A percentile compares a stretch with the other conserved stretches of the same genome.
These are phyloP conservation scores for Vitis cinerea DNA, from an alignment of 164 flowering plant genomes.

Conservation along the genomic window DNA sequence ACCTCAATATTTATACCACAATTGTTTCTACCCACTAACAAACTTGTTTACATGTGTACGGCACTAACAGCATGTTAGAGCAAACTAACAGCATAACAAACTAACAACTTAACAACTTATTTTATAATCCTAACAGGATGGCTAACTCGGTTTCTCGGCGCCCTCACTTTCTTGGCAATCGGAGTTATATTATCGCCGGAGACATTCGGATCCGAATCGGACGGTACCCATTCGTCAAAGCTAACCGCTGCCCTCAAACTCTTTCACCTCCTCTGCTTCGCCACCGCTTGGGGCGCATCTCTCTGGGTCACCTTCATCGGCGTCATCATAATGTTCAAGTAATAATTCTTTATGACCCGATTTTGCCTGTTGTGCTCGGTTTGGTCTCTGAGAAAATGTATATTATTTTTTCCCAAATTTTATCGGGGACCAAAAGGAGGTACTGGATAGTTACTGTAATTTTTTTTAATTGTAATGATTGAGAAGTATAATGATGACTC, in stretches of 20 bases:
- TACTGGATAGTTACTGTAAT: too few species aligned
- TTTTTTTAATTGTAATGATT: not conserved
- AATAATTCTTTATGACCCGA: slow-evolving; percentile 4
- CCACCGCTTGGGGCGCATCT: slow-evolving; percentile 91
- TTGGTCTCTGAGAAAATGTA: slow-evolving; percentile 1
- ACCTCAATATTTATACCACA: too few species aligned
- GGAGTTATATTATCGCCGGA: slow-evolving; percentile 92
- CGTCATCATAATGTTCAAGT: slow-evolving; percentile 99
- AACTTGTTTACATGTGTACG: too few species aligned
- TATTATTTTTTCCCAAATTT: too few species aligned
- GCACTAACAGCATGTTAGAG: too few species aligned
- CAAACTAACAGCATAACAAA: too few species aligned
- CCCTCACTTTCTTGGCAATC: slow-evolving; percentile 67
- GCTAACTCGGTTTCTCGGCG: slow-evolving; percentile 66
- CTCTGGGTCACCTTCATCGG: slow-evolving; percentile 99
- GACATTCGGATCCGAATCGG: slow-evolving; percentile 67
- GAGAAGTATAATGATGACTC: not conserved
- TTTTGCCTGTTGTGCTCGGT: not conserved
- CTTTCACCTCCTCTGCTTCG: slow-evolving; percentile 80
- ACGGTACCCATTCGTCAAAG: slow-evolving; percentile 32
- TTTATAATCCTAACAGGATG: slow-evolving; percentile 23
- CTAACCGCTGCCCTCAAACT: slow-evolving; percentile 54
- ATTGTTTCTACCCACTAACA: too few species aligned
- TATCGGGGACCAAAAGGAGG: too few species aligned
- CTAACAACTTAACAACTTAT: too few species aligned